phyloP scores from a whole-genome alignment of 2,329 filamentous ascomycete genomes.

The Phialocephala sp. region DNA sequence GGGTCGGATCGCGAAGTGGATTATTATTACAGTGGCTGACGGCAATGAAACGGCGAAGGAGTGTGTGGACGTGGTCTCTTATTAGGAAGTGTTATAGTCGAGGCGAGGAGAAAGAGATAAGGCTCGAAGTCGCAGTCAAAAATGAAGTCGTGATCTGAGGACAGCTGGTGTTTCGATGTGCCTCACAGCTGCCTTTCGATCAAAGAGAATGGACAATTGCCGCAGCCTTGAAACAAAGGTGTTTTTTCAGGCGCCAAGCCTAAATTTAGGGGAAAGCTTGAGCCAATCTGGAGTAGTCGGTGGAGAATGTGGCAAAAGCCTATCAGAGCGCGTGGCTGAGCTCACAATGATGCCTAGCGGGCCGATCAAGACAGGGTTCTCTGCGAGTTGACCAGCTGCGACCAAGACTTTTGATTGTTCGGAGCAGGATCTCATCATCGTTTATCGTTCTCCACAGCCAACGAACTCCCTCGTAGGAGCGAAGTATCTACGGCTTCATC shows the following conservation, averaged over 20 bases:
- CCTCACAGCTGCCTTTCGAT: neutral
- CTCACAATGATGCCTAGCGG: slow-evolving; percentile 14
- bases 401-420: slow-evolving; percentile 8
- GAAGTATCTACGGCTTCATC: slow-evolving; percentile 13
- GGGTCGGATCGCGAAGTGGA: slow-evolving; percentile 18
- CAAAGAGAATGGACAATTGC: too few relatives aligned
- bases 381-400: neutral
- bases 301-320: neutral
- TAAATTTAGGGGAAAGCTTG: slow-evolving; percentile 11
- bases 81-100: slow-evolving; percentile 12
- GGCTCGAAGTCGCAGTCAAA: neutral
- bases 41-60: slow-evolving; percentile 29
- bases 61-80: slow-evolving; percentile 25
- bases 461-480: neutral
- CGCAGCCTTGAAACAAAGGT: neutral
- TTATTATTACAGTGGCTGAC: slow-evolving; percentile 18
- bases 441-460: slow-evolving; percentile 1
- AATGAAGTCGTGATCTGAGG: slow-evolving; percentile 3
- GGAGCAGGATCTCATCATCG: neutral
- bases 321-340: slow-evolving; percentile 14
- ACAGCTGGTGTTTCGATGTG: slow-evolving; percentile 30
- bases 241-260: neutral
- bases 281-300: slow-evolving; percentile 6
- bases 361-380: slow-evolving; percentile 1
- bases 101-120: slow-evolving; percentile 7